phyloP scores from a whole-genome alignment of 2,329 filamentous ascomycete genomes.

The Penicillium sp. region DNA sequence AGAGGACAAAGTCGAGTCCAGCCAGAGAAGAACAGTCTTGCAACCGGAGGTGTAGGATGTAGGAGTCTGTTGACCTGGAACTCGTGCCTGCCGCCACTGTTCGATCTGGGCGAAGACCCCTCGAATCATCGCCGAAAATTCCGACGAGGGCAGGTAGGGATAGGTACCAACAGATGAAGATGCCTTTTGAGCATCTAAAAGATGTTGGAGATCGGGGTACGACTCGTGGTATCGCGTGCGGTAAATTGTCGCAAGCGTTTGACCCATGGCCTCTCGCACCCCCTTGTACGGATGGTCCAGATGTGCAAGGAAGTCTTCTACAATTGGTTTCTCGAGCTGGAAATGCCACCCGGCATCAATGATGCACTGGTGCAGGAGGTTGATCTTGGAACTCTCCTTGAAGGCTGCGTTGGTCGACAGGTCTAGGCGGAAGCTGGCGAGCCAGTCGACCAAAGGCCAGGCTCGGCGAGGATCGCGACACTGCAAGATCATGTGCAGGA shows the following conservation, averaged over 20 bases:
- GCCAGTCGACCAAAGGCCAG: constrained; percentile 77
- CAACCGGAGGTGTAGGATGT: constrained; percentile 92
- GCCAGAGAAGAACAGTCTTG: constrained; percentile 93
- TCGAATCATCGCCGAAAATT: constrained; percentile 67
- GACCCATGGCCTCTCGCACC: constrained; percentile 88
- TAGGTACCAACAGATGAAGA: constrained; percentile 77
- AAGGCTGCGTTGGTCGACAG: constrained; percentile 95
- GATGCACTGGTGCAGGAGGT: constrained; percentile 81
- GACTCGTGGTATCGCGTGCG: constrained; percentile 92
- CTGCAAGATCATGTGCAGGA: constrained; percentile 82
- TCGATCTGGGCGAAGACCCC: constrained; percentile 76
- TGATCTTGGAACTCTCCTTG: constrained; percentile 96
- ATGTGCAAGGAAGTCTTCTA: constrained; percentile 83
- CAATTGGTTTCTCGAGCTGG: constrained; percentile 78
- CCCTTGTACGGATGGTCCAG: constrained; percentile 98
- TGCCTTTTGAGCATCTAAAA: constrained; percentile 73
- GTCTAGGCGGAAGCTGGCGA: constrained; percentile 82
- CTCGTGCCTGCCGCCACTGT: constrained; percentile 77
- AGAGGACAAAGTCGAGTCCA: constrained; percentile 84
- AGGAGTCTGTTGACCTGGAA: constrained; percentile 84
- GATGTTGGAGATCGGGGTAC: constrained; percentile 69
- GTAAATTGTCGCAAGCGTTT: constrained; percentile 81
- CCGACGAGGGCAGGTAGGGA: constrained; percentile 72
- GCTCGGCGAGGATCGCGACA: constrained; percentile 83
- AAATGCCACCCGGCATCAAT: constrained; percentile 94